phyloP scores from a whole-genome alignment of 73 alveolate genomes.

The Tetrahymena elliotti region DNA sequence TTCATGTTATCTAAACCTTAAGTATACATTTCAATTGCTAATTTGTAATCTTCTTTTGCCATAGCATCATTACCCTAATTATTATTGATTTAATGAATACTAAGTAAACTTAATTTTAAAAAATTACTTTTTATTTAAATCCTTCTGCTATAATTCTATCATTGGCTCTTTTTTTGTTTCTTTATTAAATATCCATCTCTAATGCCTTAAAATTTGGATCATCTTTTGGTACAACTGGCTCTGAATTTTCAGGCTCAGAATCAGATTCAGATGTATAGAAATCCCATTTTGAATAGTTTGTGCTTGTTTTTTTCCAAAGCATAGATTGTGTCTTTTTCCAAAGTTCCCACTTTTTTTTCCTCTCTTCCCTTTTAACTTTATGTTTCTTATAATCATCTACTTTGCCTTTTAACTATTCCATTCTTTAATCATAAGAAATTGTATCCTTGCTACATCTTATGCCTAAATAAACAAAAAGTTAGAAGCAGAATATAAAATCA shows the following conservation, averaged over 20 bases:
- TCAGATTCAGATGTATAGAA: constrained; percentile 84
- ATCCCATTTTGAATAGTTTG: constrained; percentile 97
- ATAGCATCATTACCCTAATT: constrained; percentile 61
- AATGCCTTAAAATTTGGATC: constrained; percentile 96
- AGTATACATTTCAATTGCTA: constrained; percentile 84
- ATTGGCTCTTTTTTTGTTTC: constrained; percentile 72
- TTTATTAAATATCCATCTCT: constrained; percentile 90
- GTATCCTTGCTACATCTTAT: constrained; percentile 43
- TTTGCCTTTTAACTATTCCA: constrained; percentile 67
- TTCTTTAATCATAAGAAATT: constrained; percentile 45
- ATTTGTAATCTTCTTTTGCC: constrained; percentile 78
- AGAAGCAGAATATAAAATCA: neutral
- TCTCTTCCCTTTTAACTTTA: constrained; percentile 65
- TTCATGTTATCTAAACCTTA: constrained; percentile 84
- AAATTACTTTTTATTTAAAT: constrained; percentile 65
- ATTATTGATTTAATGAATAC: neutral
- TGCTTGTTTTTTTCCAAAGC: constrained; percentile 83
- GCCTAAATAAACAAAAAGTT: constrained; percentile 68
- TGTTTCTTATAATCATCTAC: constrained; percentile 73
- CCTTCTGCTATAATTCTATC: constrained; percentile 82
- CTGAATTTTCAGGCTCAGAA: constrained; percentile 67
- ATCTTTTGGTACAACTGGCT: constrained; percentile 93
- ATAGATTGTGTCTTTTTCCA: constrained; percentile 95
- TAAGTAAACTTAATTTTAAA: no score
- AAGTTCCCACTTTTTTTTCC: constrained; percentile 87